Percentiles rank a stretch among this genome's conserved stretches.
Evolutionary conservation across 2,329 filamentous ascomycete genomes (phyloP).

Genomic region (Ophidiomyces ophidiicola): DNA sequence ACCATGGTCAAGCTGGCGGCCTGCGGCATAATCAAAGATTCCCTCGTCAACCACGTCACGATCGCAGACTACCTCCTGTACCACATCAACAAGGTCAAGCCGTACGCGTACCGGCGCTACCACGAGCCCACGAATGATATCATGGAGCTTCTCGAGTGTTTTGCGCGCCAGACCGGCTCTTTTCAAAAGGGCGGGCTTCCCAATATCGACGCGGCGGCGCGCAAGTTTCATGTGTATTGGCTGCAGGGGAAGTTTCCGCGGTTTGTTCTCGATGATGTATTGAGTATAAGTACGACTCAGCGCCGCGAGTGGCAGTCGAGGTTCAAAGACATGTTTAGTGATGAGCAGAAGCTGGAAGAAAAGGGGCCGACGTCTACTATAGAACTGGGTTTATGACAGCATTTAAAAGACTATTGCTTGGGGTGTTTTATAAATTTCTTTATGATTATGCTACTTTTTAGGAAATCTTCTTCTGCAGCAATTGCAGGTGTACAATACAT

Average conservation of each 20-base stretch:
- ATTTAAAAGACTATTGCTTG: no score
- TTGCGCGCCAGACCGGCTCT: constrained; percentile 64
- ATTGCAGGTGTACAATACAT: constrained; percentile 4
- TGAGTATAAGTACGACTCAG: constrained; percentile 45
- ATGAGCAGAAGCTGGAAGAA: constrained; percentile 30
- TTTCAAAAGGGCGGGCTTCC: constrained; percentile 60
- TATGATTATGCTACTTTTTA: no score
- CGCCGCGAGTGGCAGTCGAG: constrained; percentile 22
- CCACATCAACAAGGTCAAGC: constrained; percentile 59
- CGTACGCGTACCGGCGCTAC: constrained; percentile 51
- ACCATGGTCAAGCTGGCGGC: constrained; percentile 93
- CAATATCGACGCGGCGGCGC: constrained; percentile 58
- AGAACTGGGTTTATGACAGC: no score
- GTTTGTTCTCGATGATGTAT: constrained; percentile 69
- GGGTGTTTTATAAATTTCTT: no score
- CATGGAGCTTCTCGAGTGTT: constrained; percentile 54
- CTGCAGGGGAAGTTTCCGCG: constrained; percentile 60
- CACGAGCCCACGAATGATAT: constrained; percentile 71
- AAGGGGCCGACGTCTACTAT: constrained; percentile 17
- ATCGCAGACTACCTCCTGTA: constrained; percentile 85
- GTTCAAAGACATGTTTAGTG: constrained; percentile 32
- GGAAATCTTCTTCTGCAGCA: neutral
- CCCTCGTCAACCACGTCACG: constrained; percentile 62
- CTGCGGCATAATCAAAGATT: constrained; percentile 81
- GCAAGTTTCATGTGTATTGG: constrained; percentile 75